Evolutionary conservation across 2,329 filamentous ascomycete species (phyloP).

Genomic region (Xylaria sp.): DNA sequence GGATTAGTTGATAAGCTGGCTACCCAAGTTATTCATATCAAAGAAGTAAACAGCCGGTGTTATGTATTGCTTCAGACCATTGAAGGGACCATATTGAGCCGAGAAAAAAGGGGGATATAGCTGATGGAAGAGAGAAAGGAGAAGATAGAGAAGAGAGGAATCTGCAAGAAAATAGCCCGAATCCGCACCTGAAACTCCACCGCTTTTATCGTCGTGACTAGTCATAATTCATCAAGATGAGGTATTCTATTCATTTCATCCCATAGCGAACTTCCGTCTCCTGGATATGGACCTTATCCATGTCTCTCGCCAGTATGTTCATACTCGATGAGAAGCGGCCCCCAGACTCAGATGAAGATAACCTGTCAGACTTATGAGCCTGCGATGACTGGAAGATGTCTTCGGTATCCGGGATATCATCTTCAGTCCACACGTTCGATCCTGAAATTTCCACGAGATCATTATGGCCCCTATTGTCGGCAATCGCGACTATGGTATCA

Average conservation of each 20-base stretch:
- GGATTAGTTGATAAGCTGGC: constrained; percentile 2
- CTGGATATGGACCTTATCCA: constrained; percentile 46
- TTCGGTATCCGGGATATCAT: constrained; percentile 38
- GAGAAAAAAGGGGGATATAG: neutral
- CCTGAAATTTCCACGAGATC: constrained; percentile 47
- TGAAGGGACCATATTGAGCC: neutral
- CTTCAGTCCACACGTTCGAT: constrained; percentile 41
- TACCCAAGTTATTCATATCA: neutral
- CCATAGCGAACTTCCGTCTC: constrained; percentile 19
- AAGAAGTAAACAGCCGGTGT: neutral
- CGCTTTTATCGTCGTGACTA: neutral
- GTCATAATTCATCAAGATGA: constrained; percentile 16
- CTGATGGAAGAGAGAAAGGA: neutral
- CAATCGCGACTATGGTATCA: constrained; percentile 53
- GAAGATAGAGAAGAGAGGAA: neutral
- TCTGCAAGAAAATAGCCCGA: neutral
- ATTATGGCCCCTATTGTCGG: constrained; percentile 43
- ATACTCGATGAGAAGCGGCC: constrained; percentile 30
- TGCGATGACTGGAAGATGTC: constrained; percentile 23
- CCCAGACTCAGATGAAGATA: constrained; percentile 13
- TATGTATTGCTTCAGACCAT: neutral
- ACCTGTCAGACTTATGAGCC: neutral
- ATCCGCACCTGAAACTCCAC: neutral
- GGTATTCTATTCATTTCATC: constrained; percentile 26
- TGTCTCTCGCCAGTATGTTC: constrained; percentile 38